phyloP scores from a whole-genome alignment of 257 asterid genomes.

The Asclepias syriaca region DNA sequence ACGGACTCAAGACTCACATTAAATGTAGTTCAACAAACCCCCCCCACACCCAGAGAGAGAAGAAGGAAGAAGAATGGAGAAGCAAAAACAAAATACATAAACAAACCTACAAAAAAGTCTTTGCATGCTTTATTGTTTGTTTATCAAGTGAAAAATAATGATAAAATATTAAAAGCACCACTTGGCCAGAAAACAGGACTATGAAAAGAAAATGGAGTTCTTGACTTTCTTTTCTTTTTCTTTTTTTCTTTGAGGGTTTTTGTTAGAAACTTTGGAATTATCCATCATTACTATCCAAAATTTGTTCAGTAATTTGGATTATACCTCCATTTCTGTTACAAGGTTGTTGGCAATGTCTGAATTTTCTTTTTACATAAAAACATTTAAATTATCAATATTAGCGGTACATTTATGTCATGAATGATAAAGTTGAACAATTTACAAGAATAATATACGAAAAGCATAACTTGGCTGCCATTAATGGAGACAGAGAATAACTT shows the following conservation, averaged over 20 bases:
- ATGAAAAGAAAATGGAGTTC: neutral
- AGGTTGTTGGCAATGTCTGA: no score
- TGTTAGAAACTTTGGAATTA: neutral
- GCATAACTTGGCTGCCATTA: neutral
- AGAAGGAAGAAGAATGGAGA: conserved; percentile 8
- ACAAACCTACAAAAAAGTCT: neutral
- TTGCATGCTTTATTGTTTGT: conserved; percentile 20
- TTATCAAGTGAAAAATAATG: conserved; percentile 5
- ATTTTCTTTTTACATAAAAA: no score
- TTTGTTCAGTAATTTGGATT: neutral
- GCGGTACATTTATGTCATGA: neutral
- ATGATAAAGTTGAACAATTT: neutral
- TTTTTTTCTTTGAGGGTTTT: no score
- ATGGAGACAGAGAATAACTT: neutral
- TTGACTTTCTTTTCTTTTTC: neutral
- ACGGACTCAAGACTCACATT: conserved; percentile 25
- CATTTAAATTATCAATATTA: no score
- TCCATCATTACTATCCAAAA: neutral
- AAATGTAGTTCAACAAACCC: conserved; percentile 33
- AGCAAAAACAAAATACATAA: neutral
- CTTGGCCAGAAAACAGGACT: conserved; percentile 6
- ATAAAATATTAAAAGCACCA: neutral
- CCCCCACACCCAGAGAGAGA: neutral
- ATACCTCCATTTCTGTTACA: neutral
- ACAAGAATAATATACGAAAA: no score